Evolutionary conservation across 1,284 basidiomycete species (phyloP), one percentile per base, ranked within the genome.

Genomic region (Malassezia caprae): DNA sequence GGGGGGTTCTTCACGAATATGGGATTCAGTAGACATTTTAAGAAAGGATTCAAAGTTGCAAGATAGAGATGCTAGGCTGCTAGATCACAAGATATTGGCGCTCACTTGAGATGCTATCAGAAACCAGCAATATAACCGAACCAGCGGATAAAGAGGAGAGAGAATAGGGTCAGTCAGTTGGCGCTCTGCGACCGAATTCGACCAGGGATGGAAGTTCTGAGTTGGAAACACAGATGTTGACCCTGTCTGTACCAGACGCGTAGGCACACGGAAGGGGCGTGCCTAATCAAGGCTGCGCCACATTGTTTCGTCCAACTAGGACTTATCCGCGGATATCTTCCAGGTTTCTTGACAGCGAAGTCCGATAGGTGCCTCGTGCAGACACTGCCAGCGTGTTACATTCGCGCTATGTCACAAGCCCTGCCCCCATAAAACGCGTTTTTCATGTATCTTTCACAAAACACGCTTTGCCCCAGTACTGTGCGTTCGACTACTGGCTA

Each of bases 21-120:
- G 11, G 21, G 27, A 24, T 37, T 48, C 23, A 23, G 26, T 17
- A 49, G 39, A 37, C 37, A 48, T 48, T 5, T 37, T 12, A 21
- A 23, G n/a, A 23, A 32, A 34, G 28, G 3, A n/a, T 13, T 12
- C 13, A n/a, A 21, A 32, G 27, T 28, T 39, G 37, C 21, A 41
- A 47, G 31, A 23, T 41, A 31, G 32, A 32, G 13, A 34, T 35
- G 32, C 2, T 24, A n/a, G 23, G 24, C n/a, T 26, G 28, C 31
- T 48, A 30, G 19, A 19, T 39, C 19, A n/a, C 24, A 34, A 56
- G 45, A 48, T 43, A 48, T 56, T 48, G 54, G 54, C 54, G 54
- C 54, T 51, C 54, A 51, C 54, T 56, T 56, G 26, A 26, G 11
- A 39, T 27, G 43, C 15, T 21, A 28, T 27, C 26, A 27, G 32